phyloP scores from a whole-genome alignment of 768 basidiomycete species.

The Arthromyces matolae region DNA sequence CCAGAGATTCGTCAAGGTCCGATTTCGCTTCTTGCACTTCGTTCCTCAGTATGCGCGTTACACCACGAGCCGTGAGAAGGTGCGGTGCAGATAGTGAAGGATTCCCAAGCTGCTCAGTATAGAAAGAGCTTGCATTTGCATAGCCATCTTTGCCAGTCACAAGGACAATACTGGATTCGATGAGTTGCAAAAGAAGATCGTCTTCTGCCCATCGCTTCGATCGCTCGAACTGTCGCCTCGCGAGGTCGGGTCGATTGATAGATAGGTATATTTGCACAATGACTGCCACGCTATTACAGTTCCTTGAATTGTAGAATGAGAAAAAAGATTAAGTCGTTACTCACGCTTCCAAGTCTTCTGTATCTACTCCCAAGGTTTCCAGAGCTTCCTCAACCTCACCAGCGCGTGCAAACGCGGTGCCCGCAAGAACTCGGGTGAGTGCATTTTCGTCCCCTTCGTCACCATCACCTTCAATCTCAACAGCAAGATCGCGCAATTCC shows the following conservation, averaged over 20 bases:
- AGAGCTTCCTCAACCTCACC: constrained; percentile 90
- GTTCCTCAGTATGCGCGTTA: constrained; percentile 73
- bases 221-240: constrained; percentile 79
- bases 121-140: constrained; percentile 55
- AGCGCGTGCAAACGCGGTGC: constrained; percentile 80
- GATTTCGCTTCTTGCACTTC: constrained; percentile 75
- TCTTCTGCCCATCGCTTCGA: constrained; percentile 88
- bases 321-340: constrained; percentile 28
- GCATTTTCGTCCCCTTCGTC: constrained; percentile 58
- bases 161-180: constrained; percentile 80
- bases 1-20: constrained; percentile 72
- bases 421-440: constrained; percentile 74
- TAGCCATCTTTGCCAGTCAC: constrained; percentile 73
- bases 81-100: constrained; percentile 73
- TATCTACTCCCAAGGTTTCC: constrained; percentile 76
- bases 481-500: constrained; percentile 76
- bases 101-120: constrained; percentile 80
- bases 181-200: constrained; percentile 82
- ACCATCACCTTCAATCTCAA: constrained; percentile 84
- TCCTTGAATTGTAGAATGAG: not conserved
- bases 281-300: constrained; percentile 60
- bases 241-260: constrained; percentile 84
- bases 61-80: constrained; percentile 74
- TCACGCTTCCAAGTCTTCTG: constrained; percentile 84
- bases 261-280: constrained; percentile 86